Evolutionary conservation across 345 rosid genomes (phyloP), one percentile per base, ranked within the genome.

Genomic region (Mercurialis annua): DNA sequence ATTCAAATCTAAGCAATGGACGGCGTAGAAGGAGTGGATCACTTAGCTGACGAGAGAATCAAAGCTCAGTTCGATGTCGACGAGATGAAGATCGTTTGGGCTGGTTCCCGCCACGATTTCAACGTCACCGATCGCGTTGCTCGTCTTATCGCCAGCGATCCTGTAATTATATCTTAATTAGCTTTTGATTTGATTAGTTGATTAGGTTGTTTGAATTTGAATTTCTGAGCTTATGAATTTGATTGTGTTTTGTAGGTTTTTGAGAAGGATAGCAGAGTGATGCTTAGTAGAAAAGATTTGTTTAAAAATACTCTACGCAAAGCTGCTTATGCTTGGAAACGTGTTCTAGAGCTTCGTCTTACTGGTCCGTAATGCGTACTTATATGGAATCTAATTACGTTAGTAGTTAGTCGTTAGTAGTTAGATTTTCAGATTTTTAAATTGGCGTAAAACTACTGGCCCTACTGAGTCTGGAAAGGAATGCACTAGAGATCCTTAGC

Each of bases 1-100:
- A n/a, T n/a, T n/a, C n/a, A n/a, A n/a, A n/a, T n/a, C n/a, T n/a
- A n/a, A n/a, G n/a, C n/a, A n/a, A n/a, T n/a, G n/a, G n/a, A n/a
- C n/a, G n/a, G n/a, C n/a, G n/a, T 82, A 84, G 87, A 78, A 42
- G 87, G 72, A 20, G 78, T 83, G 12, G 98, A 92, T 80, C 76
- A 83, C 66, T 78, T 83, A 27, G 90, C 85, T 20, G 80, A 71
- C 11, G 99, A 95, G 87, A 83, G 98, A 80, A 83, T 54, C 80
- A 86, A 73, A 80, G 87, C 94, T 0, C 81, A 85, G 73, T 92
- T 95, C 74, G 92, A 90, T 43, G 93, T 95, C 47, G 92, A 89
- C 3, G 87, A 82, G 48, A 88, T 95, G 97, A 95, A 95, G 86
- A 71, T 95, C 86, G 88, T 84, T 59, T 95, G 99, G 99, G 97